Evolutionary conservation across 371 early-diverging fungal species (phyloP), one percentile per base, ranked within the genome.

Genomic region (Syncephalastrum contaminatum): DNA sequence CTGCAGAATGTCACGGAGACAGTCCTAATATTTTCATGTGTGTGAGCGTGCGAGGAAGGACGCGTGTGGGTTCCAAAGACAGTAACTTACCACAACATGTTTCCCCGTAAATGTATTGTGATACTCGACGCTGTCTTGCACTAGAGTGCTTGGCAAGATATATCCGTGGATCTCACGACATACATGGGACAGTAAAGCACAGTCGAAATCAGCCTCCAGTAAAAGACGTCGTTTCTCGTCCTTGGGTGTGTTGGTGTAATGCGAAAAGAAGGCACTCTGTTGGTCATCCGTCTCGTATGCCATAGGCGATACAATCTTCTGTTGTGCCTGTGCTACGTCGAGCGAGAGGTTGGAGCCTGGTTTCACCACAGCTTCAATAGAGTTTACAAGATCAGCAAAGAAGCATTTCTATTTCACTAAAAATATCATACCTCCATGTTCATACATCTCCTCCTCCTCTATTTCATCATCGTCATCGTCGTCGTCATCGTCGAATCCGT

Each of bases 71-170:
- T 30, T 30, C 36, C 36, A 30, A 30, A 30, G 36, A 30, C 36
- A 30, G 19, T 43, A 39, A 24, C 72, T 63, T 82, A 89, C 94
- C 58, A 94, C 91, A 10, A 88, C 92, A 21, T 90, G 89, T 55
- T 84, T 77, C 40, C 94, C 96, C 27, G 79, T 80, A 61, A 94
- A 94, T 47, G 83, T 85, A 54, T 86, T 76, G 48, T 78, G 82
- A 62, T 93, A 89, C 66, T 91, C 90, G 19, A 94, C 78, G 7
- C 78, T 80, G 59, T 94, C 88, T 56, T 87, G 88, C 36, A 73
- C 70, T 16, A 88, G 81, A 10, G 81, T 79, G 47, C 67, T 60
- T 21, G 63, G 52, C 20, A 70, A 57, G 10, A 72, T 57, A 18
- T 66, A 62, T 30, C 63, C 66, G 25, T 81, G 73, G 66, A 95